Percentiles rank a stretch among this genome's conserved stretches.
phyloP scores from a whole-genome alignment of 179 eudicot genomes.

The Monotropa hypopitys region DNA sequence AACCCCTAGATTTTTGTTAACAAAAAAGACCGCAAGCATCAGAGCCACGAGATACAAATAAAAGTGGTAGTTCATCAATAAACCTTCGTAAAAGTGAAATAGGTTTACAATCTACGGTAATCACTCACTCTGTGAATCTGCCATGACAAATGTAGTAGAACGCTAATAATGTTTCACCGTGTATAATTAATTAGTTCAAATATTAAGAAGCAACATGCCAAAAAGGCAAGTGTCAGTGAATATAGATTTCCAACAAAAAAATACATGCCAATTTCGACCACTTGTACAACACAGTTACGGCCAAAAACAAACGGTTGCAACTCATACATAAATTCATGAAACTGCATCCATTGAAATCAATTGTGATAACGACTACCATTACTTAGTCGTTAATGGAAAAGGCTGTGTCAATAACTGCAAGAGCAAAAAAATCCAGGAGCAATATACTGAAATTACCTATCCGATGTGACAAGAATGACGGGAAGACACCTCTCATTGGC shows the following conservation, averaged over 20 bases:
- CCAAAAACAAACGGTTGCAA: neutral
- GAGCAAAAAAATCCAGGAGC: neutral
- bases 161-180: neutral
- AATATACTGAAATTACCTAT: slow-evolving; percentile 39
- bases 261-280: neutral
- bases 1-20: neutral
- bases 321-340: neutral
- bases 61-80: neutral
- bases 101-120: neutral
- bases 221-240: neutral
- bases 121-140: neutral
- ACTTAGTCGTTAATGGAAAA: neutral
- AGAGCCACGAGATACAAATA: neutral
- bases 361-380: neutral
- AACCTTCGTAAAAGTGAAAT: neutral
- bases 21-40: neutral
- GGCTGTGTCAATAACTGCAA: neutral
- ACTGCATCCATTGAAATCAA: neutral
- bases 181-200: neutral
- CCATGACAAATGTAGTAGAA: neutral
- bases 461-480: slow-evolving; percentile 71
- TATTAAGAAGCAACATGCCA: neutral
- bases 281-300: neutral
- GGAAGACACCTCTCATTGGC: slow-evolving; percentile 88
- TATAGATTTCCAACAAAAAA: neutral